phyloP scores from a whole-genome alignment of 768 basidiomycete genomes.

The Leucosporidium scottii region DNA sequence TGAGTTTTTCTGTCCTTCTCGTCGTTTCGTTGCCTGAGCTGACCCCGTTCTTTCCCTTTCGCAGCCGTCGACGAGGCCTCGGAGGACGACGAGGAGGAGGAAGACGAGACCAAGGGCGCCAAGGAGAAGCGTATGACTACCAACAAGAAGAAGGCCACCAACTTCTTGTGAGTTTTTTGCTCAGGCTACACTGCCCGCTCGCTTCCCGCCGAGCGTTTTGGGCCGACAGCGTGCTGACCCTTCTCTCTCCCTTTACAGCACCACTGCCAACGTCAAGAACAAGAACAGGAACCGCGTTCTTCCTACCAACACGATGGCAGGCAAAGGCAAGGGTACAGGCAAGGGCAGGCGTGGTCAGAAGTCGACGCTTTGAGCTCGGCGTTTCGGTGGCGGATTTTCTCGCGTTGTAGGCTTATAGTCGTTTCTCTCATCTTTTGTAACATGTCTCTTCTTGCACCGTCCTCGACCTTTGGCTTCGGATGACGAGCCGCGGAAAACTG shows the following conservation, averaged over 20 bases:
- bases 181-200: conserved; percentile 54
- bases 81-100: conserved; percentile 44
- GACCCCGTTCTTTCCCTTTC: background rate
- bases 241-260: conserved; percentile 14
- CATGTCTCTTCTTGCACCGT: no score
- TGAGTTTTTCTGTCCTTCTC: conserved; percentile 3
- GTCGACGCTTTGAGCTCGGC: background rate
- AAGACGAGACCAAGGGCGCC: conserved; percentile 37
- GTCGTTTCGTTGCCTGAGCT: background rate
- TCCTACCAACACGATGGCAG: background rate
- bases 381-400: no score
- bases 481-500: no score
- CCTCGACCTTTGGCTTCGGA: no score
- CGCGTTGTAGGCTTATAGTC: no score
- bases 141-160: conserved; percentile 85
- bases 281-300: conserved; percentile 2
- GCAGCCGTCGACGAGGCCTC: conserved; percentile 40
- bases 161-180: conserved; percentile 50
- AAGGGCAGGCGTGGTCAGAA: conserved; percentile 5
- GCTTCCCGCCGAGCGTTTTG: background rate
- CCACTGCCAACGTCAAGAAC: conserved; percentile 35
- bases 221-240: background rate
- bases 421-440: no score
- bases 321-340: conserved; percentile 12
- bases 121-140: conserved; percentile 85